Base-by-base conservation (phyloP, 2,329 filamentous ascomycete species). In the Colletotrichum eremochloae region DNA sequence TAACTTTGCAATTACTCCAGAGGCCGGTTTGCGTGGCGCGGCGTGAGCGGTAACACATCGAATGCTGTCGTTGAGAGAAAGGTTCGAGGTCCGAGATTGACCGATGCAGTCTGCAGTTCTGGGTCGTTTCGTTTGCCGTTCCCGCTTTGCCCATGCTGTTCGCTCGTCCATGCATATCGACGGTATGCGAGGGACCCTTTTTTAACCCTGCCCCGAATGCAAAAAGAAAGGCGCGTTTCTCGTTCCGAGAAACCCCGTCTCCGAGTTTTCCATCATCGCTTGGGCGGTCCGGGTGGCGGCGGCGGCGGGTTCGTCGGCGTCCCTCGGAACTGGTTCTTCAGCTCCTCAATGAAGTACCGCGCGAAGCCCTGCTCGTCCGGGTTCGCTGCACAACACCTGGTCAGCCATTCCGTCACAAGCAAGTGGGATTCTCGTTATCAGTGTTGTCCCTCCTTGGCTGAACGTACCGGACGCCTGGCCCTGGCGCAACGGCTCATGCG, bases 391-490 rank as follows among this genome's bases (percentile, higher is more conserved):
- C n/a, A 12, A 12, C 46, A 46, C 44, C 18, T 20, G 11, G 52
- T 73, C 24, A 73, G 61, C 52, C 9, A 53, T 24, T 8, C 6
- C 42, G 18, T 20, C 55, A 9, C 20, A 12, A 12, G 9, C 7
- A 12, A 20, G 11, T 20, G 0, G 0, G 14, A 15, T 5, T 15
- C 15, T 6, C 1, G 14, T 42, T 15, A 5, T 15, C 15, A 3
- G 2, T 42, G 40, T 42, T 14, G 40, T 5, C 40, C 5, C 20
- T 18, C 11, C 6, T 18, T 24, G 6, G 38, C 12, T 2, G 2
- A 20, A 55, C 78, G 6, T 79, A 86, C 85, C 83, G 42, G 87
- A 88, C 2, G 87, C 87, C 76, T 89, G 85, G 56, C 87, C 88
- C 1, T 82, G 86, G 0, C 83, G 82, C 12, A 89, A 73, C 8